Evolutionary conservation across 306 rosid genomes (phyloP), one percentile per base, ranked within the genome.

Genomic region (Cicer chorassanicum): DNA sequence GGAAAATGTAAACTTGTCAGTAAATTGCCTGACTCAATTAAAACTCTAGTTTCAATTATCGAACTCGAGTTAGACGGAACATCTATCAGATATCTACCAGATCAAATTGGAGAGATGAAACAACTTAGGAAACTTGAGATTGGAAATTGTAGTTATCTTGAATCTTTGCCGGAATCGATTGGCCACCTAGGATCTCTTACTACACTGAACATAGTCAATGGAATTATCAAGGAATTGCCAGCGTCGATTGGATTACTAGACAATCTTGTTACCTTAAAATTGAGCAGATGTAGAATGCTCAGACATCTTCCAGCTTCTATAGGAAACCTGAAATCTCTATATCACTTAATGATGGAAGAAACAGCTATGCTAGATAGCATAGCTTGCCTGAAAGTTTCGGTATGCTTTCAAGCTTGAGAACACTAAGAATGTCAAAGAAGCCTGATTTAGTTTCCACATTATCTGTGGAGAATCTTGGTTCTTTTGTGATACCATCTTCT

Each of bases 371-470:
- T 76, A 15, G 84, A 82, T n/a, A n/a, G n/a, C n/a, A n/a, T n/a
- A n/a, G n/a, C 67, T 78, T 90, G 70, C 96, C 93, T 4, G 84
- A 85, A 75, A 86, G 82, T 64, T 90, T 90, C 15, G 89, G 91
- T 36, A 82, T 48, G 88, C 92, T 88, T 42, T 79, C 91, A 43
- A 82, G 41, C 42, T 85, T 90, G 73, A 85, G 77, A 79, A 79
- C 60, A 67, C 65, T 90, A 57, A 73, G 62, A 18, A 86, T 88
- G 86, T 74, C 83, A 21, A 87, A 85, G 73, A 79, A 10, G 62
- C 77, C 73, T 51, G 18, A 42, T 41, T 15, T 18, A 43, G 21
- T 49, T 53, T 13, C 72, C 9, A 65, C 36, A 29, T 3, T 18
- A 19, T 43, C 53, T 16, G 16, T 9, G 8, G 16, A 42, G 45